Percentiles rank a stretch among this genome's conserved stretches.
phyloP scores from a whole-genome alignment of 331 rosid species.

The Quercus tomentella region DNA sequence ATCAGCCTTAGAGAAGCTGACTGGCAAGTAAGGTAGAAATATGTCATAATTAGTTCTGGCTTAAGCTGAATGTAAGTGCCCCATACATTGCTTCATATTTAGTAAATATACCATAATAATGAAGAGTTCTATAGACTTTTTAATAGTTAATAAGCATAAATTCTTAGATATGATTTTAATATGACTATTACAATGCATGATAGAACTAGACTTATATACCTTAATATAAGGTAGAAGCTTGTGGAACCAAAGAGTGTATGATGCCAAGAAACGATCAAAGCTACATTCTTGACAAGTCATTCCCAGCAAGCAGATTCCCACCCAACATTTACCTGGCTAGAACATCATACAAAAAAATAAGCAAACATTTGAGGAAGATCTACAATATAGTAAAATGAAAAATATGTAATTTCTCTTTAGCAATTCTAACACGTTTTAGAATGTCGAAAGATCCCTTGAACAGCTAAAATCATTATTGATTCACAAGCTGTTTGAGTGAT shows the following conservation, averaged over 20 bases:
- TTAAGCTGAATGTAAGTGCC: no score
- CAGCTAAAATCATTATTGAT: no score
- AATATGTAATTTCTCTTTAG: neutral
- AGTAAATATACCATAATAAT: no score
- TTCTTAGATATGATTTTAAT: neutral
- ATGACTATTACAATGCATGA: neutral
- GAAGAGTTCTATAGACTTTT: neutral
- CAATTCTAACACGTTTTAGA: no score
- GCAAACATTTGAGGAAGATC: neutral
- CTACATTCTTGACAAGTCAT: conserved; percentile 72
- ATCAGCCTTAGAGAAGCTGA: neutral
- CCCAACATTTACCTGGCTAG: conserved; percentile 94
- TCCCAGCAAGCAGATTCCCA: conserved; percentile 74
- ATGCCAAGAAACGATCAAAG: conserved; percentile 58
- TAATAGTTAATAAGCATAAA: neutral
- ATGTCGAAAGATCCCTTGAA: no score
- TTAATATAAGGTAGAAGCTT: conserved; percentile 51
- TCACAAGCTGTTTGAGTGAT: no score
- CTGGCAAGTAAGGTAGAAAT: no score
- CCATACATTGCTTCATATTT: no score
- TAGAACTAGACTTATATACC: conserved; percentile 33
- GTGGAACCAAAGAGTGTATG: conserved; percentile 63
- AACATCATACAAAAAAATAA: conserved; percentile 23
- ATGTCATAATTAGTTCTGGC: no score
- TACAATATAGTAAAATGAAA: neutral